phyloP scores from a whole-genome alignment of 345 rosid species.

The Barbarea vulgaris region DNA sequence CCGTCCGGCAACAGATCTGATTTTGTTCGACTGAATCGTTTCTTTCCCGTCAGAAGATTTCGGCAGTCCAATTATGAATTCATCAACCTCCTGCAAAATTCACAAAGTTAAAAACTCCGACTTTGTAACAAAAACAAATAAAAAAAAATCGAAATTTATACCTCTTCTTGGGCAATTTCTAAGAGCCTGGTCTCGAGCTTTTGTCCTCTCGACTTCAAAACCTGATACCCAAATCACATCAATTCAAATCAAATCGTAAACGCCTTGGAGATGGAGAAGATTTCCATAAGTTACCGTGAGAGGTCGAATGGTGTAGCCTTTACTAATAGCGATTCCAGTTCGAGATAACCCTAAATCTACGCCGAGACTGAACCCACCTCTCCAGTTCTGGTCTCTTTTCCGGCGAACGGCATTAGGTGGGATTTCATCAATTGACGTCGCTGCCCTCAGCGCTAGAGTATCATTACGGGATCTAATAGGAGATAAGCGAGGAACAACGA shows the following conservation, averaged over 20 bases:
- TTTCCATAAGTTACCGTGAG: slow-evolving; percentile 56
- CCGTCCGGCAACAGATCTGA: slow-evolving; percentile 81
- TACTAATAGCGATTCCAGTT: slow-evolving; percentile 83
- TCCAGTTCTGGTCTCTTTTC: slow-evolving; percentile 59
- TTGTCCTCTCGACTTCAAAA: slow-evolving; percentile 76
- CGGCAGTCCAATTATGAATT: slow-evolving; percentile 82
- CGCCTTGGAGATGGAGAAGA: background rate
- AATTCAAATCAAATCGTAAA: background rate
- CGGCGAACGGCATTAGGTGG: slow-evolving; percentile 78
- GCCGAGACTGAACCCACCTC: slow-evolving; percentile 90
- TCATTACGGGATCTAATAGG: background rate
- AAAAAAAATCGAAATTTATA: background rate
- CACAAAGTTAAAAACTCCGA: background rate
- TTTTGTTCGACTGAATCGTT: slow-evolving; percentile 79
- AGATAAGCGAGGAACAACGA: background rate
- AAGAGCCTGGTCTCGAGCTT: slow-evolving; percentile 71
- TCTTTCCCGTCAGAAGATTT: slow-evolving; percentile 81
- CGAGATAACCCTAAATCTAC: slow-evolving; percentile 80
- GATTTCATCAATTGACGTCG: slow-evolving; percentile 48
- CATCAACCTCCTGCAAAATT: slow-evolving; percentile 69
- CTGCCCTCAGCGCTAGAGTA: slow-evolving; percentile 29
- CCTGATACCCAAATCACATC: slow-evolving; percentile 43
- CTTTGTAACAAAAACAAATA: too few relatives aligned
- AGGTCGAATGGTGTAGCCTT: slow-evolving; percentile 76
- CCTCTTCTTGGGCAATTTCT: slow-evolving; percentile 76